These are phyloP conservation scores for Amborella trichopoda DNA, from an alignment of 164 flowering plant genomes.

Conservation along the genomic window DNA sequence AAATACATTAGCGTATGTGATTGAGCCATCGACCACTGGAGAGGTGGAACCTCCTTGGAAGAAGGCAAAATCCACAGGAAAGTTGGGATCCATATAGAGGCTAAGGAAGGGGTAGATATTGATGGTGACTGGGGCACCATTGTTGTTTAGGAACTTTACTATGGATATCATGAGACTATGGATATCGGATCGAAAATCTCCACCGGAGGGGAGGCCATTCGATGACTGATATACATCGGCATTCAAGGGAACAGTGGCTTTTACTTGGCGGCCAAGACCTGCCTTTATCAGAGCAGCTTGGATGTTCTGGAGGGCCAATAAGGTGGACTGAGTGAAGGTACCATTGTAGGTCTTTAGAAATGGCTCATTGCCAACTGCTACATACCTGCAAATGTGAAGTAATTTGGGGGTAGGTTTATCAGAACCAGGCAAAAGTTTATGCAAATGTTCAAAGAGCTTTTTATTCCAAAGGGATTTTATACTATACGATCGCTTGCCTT, in stretches of 20 bases:
- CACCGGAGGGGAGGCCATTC: constrained; percentile 67
- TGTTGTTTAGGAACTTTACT: constrained; percentile 59
- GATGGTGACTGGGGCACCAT: constrained; percentile 48
- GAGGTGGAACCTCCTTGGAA: constrained; percentile 33
- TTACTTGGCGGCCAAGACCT: constrained; percentile 62
- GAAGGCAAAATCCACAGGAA: constrained; percentile 85
- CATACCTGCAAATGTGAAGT: constrained; percentile 31
- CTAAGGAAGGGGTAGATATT: constrained; percentile 95
- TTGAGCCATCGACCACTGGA: constrained; percentile 63
- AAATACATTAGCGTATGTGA: constrained; percentile 72
- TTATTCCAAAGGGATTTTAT: not conserved
- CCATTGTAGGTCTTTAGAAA: constrained; percentile 65
- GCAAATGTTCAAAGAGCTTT: not conserved
- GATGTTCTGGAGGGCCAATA: constrained; percentile 76
- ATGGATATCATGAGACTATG: constrained; percentile 58
- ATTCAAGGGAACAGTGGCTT: constrained; percentile 78
- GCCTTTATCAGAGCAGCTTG: constrained; percentile 93
- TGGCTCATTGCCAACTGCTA: constrained; percentile 94
- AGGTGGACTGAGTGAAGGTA: constrained; percentile 32
- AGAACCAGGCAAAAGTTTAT: not conserved
- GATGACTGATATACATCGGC: constrained; percentile 75
- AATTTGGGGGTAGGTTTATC: not conserved
- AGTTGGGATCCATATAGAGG: constrained; percentile 67
- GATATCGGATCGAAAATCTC: constrained; percentile 82
- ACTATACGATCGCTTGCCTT: no score